Evolutionary conservation across 1,139 yeast species (phyloP).

Genomic region (Candida sp.): DNA sequence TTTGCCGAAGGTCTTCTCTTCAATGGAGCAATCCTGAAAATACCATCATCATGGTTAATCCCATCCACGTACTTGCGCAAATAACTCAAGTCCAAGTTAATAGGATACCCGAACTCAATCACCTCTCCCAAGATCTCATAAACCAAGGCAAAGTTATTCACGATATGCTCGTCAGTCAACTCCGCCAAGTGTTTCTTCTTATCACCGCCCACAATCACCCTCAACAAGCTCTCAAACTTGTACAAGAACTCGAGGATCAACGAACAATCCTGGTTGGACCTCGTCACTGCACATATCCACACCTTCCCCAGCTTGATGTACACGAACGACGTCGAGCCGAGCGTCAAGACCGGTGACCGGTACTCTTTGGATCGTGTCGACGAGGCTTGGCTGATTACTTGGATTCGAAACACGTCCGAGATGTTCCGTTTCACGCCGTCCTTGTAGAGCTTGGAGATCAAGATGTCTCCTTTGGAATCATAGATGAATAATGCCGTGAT

Average conservation of each 20-base stretch:
- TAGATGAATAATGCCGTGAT: constrained; percentile 80
- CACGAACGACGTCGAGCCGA: constrained; percentile 92
- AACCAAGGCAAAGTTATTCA: constrained; percentile 63
- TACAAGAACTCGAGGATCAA: constrained; percentile 79
- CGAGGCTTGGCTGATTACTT: constrained; percentile 65
- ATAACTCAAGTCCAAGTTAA: constrained; percentile 59
- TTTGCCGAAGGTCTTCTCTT: constrained; percentile 16
- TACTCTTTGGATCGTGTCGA: constrained; percentile 29
- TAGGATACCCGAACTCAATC: constrained; percentile 84
- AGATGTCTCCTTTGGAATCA: constrained; percentile 84
- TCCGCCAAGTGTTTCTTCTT: constrained; percentile 7
- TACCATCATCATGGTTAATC: constrained; percentile 24
- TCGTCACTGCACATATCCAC: constrained; percentile 86
- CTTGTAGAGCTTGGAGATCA: constrained; percentile 74
- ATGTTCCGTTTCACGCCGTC: constrained; percentile 70
- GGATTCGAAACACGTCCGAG: constrained; percentile 91
- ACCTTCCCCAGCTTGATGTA: constrained; percentile 72
- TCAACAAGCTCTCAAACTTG: constrained; percentile 54
- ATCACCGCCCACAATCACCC: constrained; percentile 21
- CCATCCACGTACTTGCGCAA: constrained; percentile 27
- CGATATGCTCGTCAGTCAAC: constrained; percentile 33
- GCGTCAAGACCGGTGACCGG: constrained; percentile 83
- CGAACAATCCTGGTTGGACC: constrained; percentile 89
- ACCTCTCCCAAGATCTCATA: constrained; percentile 82
- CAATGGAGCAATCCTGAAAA: constrained; percentile 18